phyloP scores from a whole-genome alignment of 257 asterid genomes.

The Knoxia roxburghii region DNA sequence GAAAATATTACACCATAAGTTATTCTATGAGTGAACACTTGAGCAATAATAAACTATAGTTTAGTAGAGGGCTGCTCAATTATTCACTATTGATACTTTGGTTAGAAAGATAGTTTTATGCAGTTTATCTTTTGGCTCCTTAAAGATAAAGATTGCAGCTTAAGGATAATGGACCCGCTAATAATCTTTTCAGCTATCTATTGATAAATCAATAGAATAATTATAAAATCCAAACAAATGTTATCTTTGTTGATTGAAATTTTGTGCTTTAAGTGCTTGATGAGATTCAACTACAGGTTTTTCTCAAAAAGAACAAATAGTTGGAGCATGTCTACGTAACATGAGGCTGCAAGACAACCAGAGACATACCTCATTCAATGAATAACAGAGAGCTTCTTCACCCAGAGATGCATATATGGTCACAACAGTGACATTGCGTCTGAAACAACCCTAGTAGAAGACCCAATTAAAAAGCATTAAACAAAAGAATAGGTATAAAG shows the following conservation, averaged over 20 bases:
- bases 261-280: too few relatives aligned
- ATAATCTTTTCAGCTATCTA: neutral
- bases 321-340: too few relatives aligned
- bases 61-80: too few relatives aligned
- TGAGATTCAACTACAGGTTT: neutral
- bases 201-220: neutral
- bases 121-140: neutral
- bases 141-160: neutral
- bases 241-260: too few relatives aligned
- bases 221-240: too few relatives aligned
- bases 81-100: neutral
- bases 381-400: conserved; percentile 95
- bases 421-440: conserved; percentile 92
- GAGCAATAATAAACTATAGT: neutral
- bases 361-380: conserved; percentile 78
- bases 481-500: neutral
- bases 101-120: neutral
- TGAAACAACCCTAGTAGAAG: conserved; percentile 74
- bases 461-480: conserved; percentile 13
- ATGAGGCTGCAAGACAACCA: conserved; percentile 4
- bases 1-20: neutral
- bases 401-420: conserved; percentile 96
- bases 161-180: too few relatives aligned
- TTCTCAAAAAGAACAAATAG: too few relatives aligned
- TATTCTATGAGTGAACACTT: neutral